Evolutionary conservation across 148 eudicot genomes (phyloP).

Genomic region (Rhododendron vialii): DNA sequence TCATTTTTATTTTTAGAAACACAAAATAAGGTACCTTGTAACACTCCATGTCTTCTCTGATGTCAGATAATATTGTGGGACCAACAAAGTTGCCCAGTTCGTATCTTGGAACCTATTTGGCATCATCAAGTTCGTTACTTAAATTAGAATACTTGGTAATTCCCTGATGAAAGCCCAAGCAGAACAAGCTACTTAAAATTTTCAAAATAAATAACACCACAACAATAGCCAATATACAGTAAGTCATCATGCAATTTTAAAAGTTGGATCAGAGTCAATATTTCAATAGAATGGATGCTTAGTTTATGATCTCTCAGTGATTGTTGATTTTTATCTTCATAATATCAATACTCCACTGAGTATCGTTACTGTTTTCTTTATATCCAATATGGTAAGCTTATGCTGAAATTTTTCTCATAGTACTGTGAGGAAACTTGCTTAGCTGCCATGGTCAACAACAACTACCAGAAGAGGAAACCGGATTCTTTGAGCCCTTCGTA

Average conservation of each 20-base stretch:
- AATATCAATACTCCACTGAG: background rate
- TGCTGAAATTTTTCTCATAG: background rate
- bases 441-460: background rate
- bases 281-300: background rate
- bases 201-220: background rate
- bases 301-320: background rate
- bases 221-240: background rate
- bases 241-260: background rate
- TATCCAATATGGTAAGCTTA: background rate
- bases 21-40: conserved; percentile 32
- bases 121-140: conserved; percentile 1
- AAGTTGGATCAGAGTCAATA: background rate
- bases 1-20: background rate
- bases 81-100: conserved; percentile 69
- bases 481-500: background rate
- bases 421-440: background rate
- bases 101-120: conserved; percentile 50
- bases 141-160: background rate
- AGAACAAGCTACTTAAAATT: background rate
- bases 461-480: background rate
- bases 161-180: conserved; percentile 1
- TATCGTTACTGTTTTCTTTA: background rate
- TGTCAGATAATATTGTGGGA: conserved; percentile 57
- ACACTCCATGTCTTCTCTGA: conserved; percentile 56
- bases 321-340: background rate